Base-by-base conservation (phyloP, 805 yeast genomes). In the Candida railenensis region DNA sequence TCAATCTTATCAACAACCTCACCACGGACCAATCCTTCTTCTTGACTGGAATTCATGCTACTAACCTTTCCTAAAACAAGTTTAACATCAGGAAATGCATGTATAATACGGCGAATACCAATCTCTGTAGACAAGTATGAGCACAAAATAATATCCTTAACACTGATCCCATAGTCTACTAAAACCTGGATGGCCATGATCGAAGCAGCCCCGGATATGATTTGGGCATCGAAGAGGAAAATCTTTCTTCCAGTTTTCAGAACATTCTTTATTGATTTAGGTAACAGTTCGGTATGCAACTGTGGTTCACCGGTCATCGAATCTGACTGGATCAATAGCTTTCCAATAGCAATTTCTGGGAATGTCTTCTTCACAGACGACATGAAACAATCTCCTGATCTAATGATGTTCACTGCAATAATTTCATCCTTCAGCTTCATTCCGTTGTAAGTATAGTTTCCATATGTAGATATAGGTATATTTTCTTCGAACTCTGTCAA, bases 361-460 rank as follows among this genome's bases (percentile, higher is more conserved):
- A 89, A 73, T 0, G 91, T 80, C 53, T 82, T 82, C 49, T 87
- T 80, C 34, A 92, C 70, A 0, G 96, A 85, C 25, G 77, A 79
- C 80, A 87, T 83, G 58, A 91, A 91, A 59, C 96, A 88, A 61
- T 90, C 97, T 3, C 99, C 99, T 0, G 96, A 90, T 52, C 96
- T 76, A 25, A 91, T 84, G 37, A 91, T 80, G 51, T 85, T 85
- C 4, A 89, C 87, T 0, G 94, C 94, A 22, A 86, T 71, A 8
- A 87, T 69, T 11, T 76, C 74, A 48, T 80, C 80, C 50, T 58
- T 44, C 61, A 68, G 73, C 30, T 79, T 3, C 80, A 84, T 52
- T 0, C 77, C 77, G 11, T 51, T 21, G 47, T 53, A 65, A 2
- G 19, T 20, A 40, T 63, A 46, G 2, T 53, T 50, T 2, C 51